Base-by-base conservation (phyloP, 2,329 filamentous ascomycete genomes). In the Diplodia corticola region DNA sequence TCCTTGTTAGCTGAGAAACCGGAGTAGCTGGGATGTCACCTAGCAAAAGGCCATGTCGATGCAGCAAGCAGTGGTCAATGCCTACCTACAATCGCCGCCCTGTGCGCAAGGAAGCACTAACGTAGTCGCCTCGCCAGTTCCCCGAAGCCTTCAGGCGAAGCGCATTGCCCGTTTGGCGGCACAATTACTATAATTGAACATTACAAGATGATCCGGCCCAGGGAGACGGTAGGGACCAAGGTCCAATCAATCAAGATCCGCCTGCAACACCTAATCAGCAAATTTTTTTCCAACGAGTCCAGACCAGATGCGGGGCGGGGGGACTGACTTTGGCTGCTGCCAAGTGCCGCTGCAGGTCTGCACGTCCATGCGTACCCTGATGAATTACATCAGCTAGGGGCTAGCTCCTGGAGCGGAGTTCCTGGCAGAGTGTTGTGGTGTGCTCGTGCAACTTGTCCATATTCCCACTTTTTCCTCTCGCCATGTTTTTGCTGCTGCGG, bases 31-130 rank as follows among this genome's bases (percentile, higher is more conserved):
- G 57, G 44, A 13, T 35, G n/a, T 10, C n/a, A n/a, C n/a, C n/a
- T n/a, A 4, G 40, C 20, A 26, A 24, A 30, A 17, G 33, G n/a
- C 24, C 57, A 22, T 61, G 57, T 49, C 57, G 57, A 49, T 49
- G 57, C 57, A 61, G 44, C 44, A 61, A 49, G 57, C 57, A 49
- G 40, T 61, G 57, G 57, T 49, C 57, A 49, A 44, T 61, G 57
- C 57, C 44, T 35, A 28, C 57, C 26, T 49, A 61, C 40, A 35
- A 5, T 30, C 20, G n/a, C 57, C 33, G 48, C 24, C 24, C 44
- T 44, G 26, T 48, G 44, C 44, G 20, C 44, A 30, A 24, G 22
- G 26, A 24, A n/a, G 48, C 26, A 35, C 57, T 37, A 49, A 61
- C 5, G 28, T 17, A 33, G 44, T n/a, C 40, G 57, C 57, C 22